Base-by-base conservation (phyloP, 2,329 filamentous ascomycete genomes). In the Penicillium sp. region DNA sequence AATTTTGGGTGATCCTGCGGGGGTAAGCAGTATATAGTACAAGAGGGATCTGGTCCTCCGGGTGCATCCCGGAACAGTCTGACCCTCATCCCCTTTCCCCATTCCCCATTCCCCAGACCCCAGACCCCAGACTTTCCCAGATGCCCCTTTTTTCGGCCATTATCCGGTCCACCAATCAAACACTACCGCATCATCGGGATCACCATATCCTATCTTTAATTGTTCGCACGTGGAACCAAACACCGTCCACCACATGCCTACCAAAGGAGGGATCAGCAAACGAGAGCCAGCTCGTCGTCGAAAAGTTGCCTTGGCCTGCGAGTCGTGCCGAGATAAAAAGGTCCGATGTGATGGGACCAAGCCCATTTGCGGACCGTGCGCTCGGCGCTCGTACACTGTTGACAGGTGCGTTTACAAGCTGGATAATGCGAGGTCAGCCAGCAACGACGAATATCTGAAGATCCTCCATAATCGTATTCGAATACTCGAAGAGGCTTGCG, bases 341-440 rank as follows among this genome's bases (percentile, higher is more conserved):
- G 60, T 69, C 4, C 66, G 70, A 1, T 75, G 72, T 46, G 72
- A 75, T 53, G 72, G 72, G 16, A 61, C 46, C n/a, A 74, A 74
- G 54, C 74, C 73, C 19, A 68, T 75, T 11, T 76, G 73, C 57
- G 70, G 67, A n/a, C 67, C 69, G 2, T 76, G 74, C 44, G 59
- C 58, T 35, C 64, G 66, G 11, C 66, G 71, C 11, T 63, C 61
- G 2, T 60, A 69, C 22, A 51, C 55, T 3, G 53, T 69, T 6
- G 62, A 68, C 28, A 63, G 60, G n/a, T 75, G 72, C 42, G 56
- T 71, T 8, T 75, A 74, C 56, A 71, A 61, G 18, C 51, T 64
- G 2, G 65, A 67, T 3, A 72, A 70, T 54, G 64, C 66, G 7
- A 64, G 66, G 9, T 67, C 65, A 3, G 67, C 65, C 5, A 71